A percentile compares a stretch with the other conserved stretches of the same genome.
These are phyloP conservation scores for Coemansia biformis DNA, from an alignment of 192 early-diverging fungal species.

Conservation along the genomic window DNA sequence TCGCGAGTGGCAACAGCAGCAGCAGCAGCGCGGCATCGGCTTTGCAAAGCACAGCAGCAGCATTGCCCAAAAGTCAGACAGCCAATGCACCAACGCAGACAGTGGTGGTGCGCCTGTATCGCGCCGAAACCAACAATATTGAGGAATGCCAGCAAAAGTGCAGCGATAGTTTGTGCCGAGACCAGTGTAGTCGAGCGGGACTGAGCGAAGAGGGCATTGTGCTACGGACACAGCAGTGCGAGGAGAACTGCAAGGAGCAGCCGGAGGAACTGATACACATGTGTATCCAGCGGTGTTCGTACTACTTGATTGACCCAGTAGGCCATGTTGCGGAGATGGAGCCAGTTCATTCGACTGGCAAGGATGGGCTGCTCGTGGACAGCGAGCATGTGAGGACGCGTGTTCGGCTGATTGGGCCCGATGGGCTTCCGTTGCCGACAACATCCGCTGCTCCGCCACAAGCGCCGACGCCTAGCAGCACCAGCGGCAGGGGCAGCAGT, in stretches of 20 bases:
- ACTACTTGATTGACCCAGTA: conserved; percentile 35
- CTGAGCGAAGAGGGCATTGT: conserved; percentile 28
- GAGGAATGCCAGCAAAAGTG: background rate
- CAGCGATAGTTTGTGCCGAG: conserved; percentile 5
- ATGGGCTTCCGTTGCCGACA: conserved; percentile 30
- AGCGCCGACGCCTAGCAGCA: too few species aligned
- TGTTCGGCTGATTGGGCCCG: conserved; percentile 42
- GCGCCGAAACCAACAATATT: background rate
- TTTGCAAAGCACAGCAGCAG: background rate
- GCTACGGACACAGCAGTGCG: conserved; percentile 38
- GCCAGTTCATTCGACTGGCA: conserved; percentile 1
- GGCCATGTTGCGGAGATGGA: conserved; percentile 10
- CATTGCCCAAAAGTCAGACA: background rate
- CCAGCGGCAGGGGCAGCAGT: too few species aligned
- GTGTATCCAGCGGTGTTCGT: conserved; percentile 45
- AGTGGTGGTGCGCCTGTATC: background rate
- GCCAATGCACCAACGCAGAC: background rate
- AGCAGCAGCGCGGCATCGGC: too few species aligned
- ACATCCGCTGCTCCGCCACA: background rate
- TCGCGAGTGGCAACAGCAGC: background rate
- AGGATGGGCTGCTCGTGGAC: conserved; percentile 15
- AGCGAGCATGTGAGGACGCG: conserved; percentile 28
- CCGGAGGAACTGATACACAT: conserved; percentile 35
- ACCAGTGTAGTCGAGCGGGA: conserved; percentile 1
- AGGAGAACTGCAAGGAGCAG: conserved; percentile 28